Evolutionary conservation across 179 eudicot genomes (phyloP), one percentile per base, ranked within the genome.

Genomic region (Vitellaria paradoxa): DNA sequence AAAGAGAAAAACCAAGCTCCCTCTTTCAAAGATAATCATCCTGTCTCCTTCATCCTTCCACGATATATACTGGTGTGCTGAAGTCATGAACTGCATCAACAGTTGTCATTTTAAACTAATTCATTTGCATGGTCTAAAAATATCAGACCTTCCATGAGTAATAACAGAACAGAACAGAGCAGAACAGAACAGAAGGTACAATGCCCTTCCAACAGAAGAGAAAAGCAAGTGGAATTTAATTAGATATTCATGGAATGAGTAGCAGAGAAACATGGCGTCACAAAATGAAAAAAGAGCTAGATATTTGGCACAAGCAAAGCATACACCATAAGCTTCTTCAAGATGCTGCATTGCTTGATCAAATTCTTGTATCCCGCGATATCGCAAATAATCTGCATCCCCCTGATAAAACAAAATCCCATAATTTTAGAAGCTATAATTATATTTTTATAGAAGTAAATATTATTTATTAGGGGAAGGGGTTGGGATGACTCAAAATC

Each of bases 11-110:
- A 96, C 97, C 86, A 96, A 81, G 83, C 92, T 80, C 69, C 92
- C 99, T 83, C 94, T 91, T 81, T 96, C 98, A 80, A 92, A 94
- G 68, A 91, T 85, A 47, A 96, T 83, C 24, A 94, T 80, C 77
- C 80, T 94, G 75, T 94, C 98, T 73, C 86, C 94, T 88, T 96
- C 99, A 83, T 87, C 90, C 85, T 94, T 96, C 52, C 96, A 89
- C 59, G 99, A 94, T 74, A 96, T 87, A 70, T 92, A 96, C 73
- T 89, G 96, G 80, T 96, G 97, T 72, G 88, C 94, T 75, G 98
- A 94, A 70, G 97, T 92, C 99, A 96, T 94, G 86, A 94, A 96
- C 98, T 96, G 94, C 88, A 81, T 60, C 53, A 76, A 78, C 26
- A 76, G 23, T 23, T 70, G 61, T 70, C 69, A 66, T 49, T 21